Conservation (phyloP, 2,329 filamentous ascomycete genomes). For the Cryphonectria naterciae region DNA sequence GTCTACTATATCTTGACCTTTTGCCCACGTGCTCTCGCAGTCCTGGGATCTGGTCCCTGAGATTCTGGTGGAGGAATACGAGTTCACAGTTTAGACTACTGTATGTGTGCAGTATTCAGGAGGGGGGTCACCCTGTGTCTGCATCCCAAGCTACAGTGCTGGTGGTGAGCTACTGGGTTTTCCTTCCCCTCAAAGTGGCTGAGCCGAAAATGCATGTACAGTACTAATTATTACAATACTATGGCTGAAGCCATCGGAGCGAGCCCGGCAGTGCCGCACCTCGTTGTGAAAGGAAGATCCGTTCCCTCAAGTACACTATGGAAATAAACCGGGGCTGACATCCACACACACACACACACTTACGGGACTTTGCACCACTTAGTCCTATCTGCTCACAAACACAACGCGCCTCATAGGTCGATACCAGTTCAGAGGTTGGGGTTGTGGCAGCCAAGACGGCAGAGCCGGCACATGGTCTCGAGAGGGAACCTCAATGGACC, state of each 20-base stretch:
- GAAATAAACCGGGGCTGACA: not conserved
- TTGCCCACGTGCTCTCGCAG: not conserved
- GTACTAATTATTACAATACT: no score
- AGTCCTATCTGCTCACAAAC: not conserved
- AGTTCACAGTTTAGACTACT: not conserved
- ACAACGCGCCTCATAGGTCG: conserved; percentile 4
- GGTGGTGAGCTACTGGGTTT: not conserved
- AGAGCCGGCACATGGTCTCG: conserved; percentile 12
- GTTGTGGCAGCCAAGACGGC: not conserved
- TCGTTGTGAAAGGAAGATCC: not conserved
- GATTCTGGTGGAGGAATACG: not conserved
- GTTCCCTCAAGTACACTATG: not conserved
- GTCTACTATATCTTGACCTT: not conserved
- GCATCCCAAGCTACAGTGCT: not conserved
- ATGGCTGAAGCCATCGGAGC: not conserved
- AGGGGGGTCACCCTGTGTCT: not conserved
- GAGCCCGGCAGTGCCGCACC: not conserved
- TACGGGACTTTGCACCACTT: not conserved
- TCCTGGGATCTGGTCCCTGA: not conserved
- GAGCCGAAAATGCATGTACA: not conserved
- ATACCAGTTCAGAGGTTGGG: not conserved
- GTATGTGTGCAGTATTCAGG: not conserved
- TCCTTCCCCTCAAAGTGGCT: not conserved
- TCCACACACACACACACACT: no score
- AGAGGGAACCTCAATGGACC: conserved; percentile 16